phyloP scores from a whole-genome alignment of 2,329 filamentous ascomycete species.

The Ascomycota sp. region DNA sequence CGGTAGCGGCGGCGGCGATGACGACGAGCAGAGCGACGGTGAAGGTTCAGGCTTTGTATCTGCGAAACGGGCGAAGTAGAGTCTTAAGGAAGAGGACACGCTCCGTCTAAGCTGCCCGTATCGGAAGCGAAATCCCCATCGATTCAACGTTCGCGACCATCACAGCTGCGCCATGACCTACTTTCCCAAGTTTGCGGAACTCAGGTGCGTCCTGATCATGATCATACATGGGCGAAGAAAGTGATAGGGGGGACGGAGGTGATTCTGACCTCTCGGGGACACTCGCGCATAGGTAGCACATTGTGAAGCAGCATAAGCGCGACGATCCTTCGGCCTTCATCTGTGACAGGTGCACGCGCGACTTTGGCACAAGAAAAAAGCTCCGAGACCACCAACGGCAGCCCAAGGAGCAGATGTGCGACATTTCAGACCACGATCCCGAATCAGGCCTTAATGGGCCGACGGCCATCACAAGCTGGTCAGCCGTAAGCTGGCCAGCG shows the following conservation, averaged over 20 bases:
- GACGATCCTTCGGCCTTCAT: conserved; percentile 19
- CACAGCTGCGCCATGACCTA: conserved; percentile 22
- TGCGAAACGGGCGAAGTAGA: conserved; percentile 11
- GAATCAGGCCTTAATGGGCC: conserved; percentile 20
- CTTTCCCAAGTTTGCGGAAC: conserved; percentile 19
- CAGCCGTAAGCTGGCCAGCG: conserved; percentile 18
- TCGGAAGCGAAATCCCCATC: conserved; percentile 21
- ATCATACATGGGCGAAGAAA: no score
- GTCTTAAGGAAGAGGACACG: conserved; percentile 16
- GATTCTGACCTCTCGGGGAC: conserved; percentile 3
- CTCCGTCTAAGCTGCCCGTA: conserved; percentile 22
- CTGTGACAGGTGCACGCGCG: conserved; percentile 19
- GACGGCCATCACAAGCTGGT: conserved; percentile 18
- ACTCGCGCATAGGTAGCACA: conserved; percentile 16
- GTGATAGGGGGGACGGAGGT: no score
- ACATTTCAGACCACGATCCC: conserved; percentile 18
- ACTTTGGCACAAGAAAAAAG: conserved; percentile 17
- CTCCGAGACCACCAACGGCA: conserved; percentile 18
- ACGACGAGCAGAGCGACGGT: conserved; percentile 15
- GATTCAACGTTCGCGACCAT: conserved; percentile 25
- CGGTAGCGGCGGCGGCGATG: conserved; percentile 12
- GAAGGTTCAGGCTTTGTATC: conserved; percentile 11
- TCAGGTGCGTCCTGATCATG: conserved; percentile 11
- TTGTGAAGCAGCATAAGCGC: conserved; percentile 21
- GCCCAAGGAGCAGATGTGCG: conserved; percentile 20